Percentiles rank a stretch among this genome's conserved stretches.
Conservation (phyloP, 2,329 filamentous ascomycete genomes). For the Claviceps paspali region DNA sequence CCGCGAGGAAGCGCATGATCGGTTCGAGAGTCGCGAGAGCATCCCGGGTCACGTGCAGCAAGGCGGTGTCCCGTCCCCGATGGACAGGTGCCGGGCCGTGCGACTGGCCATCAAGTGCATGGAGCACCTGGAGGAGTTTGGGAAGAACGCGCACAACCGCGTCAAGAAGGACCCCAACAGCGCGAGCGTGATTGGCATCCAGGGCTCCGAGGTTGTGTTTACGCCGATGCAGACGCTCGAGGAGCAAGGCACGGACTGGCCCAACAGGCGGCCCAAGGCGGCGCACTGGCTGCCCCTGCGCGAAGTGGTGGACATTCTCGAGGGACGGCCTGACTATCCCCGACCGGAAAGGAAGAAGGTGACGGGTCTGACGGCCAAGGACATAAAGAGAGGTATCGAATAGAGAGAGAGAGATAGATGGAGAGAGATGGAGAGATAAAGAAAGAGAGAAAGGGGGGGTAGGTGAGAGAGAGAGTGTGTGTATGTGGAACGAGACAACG, state of each 20-base stretch:
- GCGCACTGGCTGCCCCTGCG: slow-evolving; percentile 79
- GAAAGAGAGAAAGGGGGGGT: no score
- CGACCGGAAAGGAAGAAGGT: slow-evolving; percentile 31
- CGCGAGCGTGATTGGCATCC: slow-evolving; percentile 76
- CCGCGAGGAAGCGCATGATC: slow-evolving; percentile 76
- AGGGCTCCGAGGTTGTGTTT: slow-evolving; percentile 81
- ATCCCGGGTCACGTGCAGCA: slow-evolving; percentile 93
- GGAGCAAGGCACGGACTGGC: slow-evolving; percentile 81
- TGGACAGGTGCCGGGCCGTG: slow-evolving; percentile 89
- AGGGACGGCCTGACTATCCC: slow-evolving; percentile 47
- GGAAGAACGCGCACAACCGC: slow-evolving; percentile 46
- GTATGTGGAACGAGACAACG: no score
- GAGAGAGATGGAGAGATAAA: no score
- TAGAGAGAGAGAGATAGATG: no score
- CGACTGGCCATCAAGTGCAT: slow-evolving; percentile 89
- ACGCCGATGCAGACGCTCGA: slow-evolving; percentile 69
- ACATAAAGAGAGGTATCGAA: slow-evolving; percentile 38
- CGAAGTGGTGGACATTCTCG: slow-evolving; percentile 69
- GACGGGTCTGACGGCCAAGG: slow-evolving; percentile 40
- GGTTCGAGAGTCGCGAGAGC: slow-evolving; percentile 83
- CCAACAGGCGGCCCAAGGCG: slow-evolving; percentile 65
- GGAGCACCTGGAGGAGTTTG: slow-evolving; percentile 72
- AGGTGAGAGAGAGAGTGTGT: no score
- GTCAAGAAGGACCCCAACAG: slow-evolving; percentile 62
- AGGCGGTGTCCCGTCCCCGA: slow-evolving; percentile 79